These are phyloP conservation scores for Fusarium penzigii DNA, from an alignment of 2,329 filamentous ascomycete species.

Conservation along the genomic window DNA sequence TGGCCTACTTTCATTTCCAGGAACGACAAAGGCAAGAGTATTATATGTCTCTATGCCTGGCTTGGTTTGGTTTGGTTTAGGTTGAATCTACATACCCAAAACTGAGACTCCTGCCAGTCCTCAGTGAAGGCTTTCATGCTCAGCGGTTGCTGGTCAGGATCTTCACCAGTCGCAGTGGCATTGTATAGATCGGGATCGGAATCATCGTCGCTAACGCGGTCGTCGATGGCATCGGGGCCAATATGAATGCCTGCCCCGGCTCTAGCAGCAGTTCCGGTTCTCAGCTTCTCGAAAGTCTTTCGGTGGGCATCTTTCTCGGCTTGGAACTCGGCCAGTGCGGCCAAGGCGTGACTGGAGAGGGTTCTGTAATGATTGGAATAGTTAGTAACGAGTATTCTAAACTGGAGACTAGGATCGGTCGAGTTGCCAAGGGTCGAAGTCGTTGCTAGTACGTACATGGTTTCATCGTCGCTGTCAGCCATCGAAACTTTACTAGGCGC, in stretches of 20 bases:
- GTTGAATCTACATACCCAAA: conserved; percentile 62
- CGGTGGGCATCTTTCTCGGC: conserved; percentile 67
- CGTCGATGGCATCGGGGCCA: not conserved
- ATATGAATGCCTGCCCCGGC: conserved; percentile 10
- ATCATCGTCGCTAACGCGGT: conserved; percentile 40
- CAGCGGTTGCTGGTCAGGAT: conserved; percentile 46
- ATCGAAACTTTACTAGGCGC: conserved; percentile 16
- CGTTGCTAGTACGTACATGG: conserved; percentile 42
- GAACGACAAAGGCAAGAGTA: not conserved
- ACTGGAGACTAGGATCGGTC: not conserved
- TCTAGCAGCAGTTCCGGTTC: conserved; percentile 16
- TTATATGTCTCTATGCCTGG: conserved; percentile 1
- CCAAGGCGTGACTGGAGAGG: conserved; percentile 66
- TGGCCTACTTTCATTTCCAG: not conserved
- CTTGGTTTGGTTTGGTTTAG: not conserved
- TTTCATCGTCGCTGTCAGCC: conserved; percentile 47
- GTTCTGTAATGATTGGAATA: conserved; percentile 32
- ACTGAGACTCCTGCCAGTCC: conserved; percentile 83
- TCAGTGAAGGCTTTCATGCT: conserved; percentile 74
- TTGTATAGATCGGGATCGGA: conserved; percentile 12
- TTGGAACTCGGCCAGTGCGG: conserved; percentile 73
- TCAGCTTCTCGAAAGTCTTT: conserved; percentile 67
- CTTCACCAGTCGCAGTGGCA: conserved; percentile 43
- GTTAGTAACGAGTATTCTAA: not conserved
- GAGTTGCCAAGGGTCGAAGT: not conserved